phyloP scores from a whole-genome alignment of 495 filamentous ascomycete genomes.

The Physcia stellaris region DNA sequence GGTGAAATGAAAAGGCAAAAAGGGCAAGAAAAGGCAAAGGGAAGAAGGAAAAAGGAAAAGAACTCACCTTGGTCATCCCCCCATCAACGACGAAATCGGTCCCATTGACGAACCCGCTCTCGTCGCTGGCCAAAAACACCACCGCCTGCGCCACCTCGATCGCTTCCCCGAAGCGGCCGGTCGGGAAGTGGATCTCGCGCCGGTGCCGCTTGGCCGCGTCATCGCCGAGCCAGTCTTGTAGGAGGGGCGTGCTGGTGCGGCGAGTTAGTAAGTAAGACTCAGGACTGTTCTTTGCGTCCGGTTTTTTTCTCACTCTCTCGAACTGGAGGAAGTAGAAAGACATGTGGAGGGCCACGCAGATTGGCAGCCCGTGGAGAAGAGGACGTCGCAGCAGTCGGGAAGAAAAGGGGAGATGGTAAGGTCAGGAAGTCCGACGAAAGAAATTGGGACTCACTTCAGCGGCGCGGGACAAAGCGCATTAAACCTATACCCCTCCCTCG shows the following conservation, averaged over 20 bases:
- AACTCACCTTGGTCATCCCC: constrained; percentile 68
- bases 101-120: constrained; percentile 87
- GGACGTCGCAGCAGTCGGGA: not conserved
- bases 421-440: no score
- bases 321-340: not conserved
- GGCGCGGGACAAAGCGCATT: constrained; percentile 89
- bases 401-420: not conserved
- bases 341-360: not conserved
- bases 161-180: constrained; percentile 88
- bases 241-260: constrained; percentile 45
- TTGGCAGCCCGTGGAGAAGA: not conserved
- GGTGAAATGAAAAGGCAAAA: not conserved
- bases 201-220: constrained; percentile 71
- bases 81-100: constrained; percentile 94
- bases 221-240: constrained; percentile 92
- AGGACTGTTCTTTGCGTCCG: not conserved
- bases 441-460: constrained; percentile 61
- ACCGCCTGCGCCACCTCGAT: constrained; percentile 93
- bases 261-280: not conserved
- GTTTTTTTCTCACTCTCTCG: no score
- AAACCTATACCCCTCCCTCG: constrained; percentile 74
- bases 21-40: no score
- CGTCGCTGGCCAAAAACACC: constrained; percentile 85
- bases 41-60: not conserved
- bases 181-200: constrained; percentile 89